These are phyloP conservation scores for Pachyrhizus erosus DNA, from an alignment of 306 rosid species.

Conservation along the genomic window DNA sequence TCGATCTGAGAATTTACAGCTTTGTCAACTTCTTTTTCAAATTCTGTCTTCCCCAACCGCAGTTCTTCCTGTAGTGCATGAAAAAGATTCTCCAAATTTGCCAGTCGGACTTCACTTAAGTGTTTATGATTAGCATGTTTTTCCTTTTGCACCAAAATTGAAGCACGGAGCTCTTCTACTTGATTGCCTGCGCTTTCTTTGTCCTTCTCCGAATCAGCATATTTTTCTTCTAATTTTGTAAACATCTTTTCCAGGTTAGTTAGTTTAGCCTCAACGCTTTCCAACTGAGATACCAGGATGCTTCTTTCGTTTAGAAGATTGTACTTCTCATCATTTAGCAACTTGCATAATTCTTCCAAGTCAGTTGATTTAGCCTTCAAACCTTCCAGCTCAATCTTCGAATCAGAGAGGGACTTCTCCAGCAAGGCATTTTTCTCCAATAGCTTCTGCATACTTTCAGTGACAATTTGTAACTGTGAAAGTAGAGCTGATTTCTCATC, in stretches of 20 bases:
- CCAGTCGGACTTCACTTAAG: conserved; percentile 66
- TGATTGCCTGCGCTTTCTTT: conserved; percentile 61
- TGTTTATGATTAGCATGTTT: conserved; percentile 65
- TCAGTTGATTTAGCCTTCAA: conserved; percentile 70
- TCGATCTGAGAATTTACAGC: conserved; percentile 87
- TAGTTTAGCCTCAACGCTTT: conserved; percentile 68
- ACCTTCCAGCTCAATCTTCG: conserved; percentile 77
- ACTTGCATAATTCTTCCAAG: conserved; percentile 75
- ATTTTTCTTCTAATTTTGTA: conserved; percentile 70
- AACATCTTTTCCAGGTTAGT: conserved; percentile 71
- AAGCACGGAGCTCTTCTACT: conserved; percentile 72
- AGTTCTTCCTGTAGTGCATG: conserved; percentile 67
- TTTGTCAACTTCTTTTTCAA: conserved; percentile 81
- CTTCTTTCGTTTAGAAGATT: conserved; percentile 80
- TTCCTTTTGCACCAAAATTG: conserved; percentile 64
- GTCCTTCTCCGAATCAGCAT: conserved; percentile 68
- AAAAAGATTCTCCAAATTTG: conserved; percentile 67
- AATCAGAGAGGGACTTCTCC: conserved; percentile 78
- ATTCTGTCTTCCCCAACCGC: conserved; percentile 69
- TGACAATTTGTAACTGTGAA: conserved; percentile 75
- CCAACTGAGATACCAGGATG: conserved; percentile 64
- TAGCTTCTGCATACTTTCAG: conserved; percentile 81
- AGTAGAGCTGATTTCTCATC: conserved; percentile 75
- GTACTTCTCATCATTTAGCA: conserved; percentile 71
- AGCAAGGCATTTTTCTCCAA: conserved; percentile 72